Conservation (phyloP, 2,329 filamentous ascomycete genomes). For the Ceratocystis alfenasii region DNA sequence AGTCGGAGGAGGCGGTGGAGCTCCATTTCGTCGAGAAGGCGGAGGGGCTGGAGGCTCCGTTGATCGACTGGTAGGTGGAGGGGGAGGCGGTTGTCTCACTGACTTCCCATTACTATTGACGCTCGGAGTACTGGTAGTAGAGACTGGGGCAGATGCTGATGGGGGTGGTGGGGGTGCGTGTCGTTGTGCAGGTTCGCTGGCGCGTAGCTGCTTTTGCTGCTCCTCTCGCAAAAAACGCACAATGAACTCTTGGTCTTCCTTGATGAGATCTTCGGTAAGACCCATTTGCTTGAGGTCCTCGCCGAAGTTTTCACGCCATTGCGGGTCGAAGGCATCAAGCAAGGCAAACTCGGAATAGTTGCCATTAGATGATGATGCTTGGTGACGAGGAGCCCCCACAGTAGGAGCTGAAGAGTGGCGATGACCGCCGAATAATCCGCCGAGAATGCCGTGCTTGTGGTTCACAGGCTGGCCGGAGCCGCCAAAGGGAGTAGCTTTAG, state of each 20-base stretch:
- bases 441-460: conserved; percentile 38
- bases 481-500: conserved; percentile 64
- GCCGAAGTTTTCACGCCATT: conserved; percentile 54
- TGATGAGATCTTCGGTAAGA: conserved; percentile 54
- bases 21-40: conserved; percentile 32
- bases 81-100: conserved; percentile 29
- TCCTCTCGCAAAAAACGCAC: conserved; percentile 51
- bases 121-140: conserved; percentile 23
- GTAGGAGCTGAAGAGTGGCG: conserved; percentile 47
- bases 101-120: conserved; percentile 18
- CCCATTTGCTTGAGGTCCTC: conserved; percentile 51
- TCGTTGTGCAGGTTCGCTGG: conserved; percentile 21
- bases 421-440: conserved; percentile 50
- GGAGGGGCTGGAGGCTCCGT: conserved; percentile 25
- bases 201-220: conserved; percentile 33
- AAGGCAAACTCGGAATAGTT: conserved; percentile 44
- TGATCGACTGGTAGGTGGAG: conserved; percentile 27
- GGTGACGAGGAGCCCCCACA: conserved; percentile 43
- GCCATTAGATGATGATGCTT: conserved; percentile 27
- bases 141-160: conserved; percentile 23
- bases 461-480: conserved; percentile 33
- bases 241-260: conserved; percentile 57
- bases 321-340: conserved; percentile 51
- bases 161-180: conserved; percentile 21
- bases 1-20: conserved; percentile 47